Evolutionary conservation across 108 stramenopile species (phyloP), one percentile per base, ranked within the genome.

Genomic region (Pseudonitzschia multistriata): DNA sequence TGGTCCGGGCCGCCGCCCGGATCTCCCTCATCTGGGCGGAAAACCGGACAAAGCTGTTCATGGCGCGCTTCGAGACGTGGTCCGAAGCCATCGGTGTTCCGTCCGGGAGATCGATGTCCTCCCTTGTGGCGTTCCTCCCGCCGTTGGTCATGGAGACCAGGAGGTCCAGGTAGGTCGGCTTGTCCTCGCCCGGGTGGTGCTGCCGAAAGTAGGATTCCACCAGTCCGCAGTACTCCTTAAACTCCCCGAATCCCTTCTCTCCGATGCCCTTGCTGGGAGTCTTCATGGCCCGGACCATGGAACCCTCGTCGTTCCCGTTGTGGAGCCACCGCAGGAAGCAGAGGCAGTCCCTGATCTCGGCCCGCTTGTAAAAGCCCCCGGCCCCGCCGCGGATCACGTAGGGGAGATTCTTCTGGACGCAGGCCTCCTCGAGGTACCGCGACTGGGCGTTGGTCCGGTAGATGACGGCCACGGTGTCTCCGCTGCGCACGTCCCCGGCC

Each of bases 361-460:
- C 74, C 28, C 91, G 85, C 49, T 83, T 83, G 77, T 92, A 92
- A 49, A 92, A 92, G 0, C 85, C 80, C 17, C 85, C 85, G n/a
- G 88, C 75, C 0, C 78, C 74, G 27, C 91, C 91, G 53, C 87
- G 73, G 11, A 92, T 83, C 1, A 89, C 82, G 52, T 92, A 92
- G 27, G 85, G 80, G 6, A 92, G 66, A 71, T 86, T 88, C 8
- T 84, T 62, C 35, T 79, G 60, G 25, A 93, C 91, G 75, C 91
- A 93, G n/a, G 88, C 91, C 69, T 93, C 91, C 67, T 97, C 96
- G 49, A 97, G 65, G 5, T 86, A 72, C 6, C 94, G 85, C 22
- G 90, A 91, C 68, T 97, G 96, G 5, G 96, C 91, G 70, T 97
- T 95, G 7, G 94, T 94, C 14, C 96, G 79, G 70, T 97, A 96